A percentile compares a stretch with the other conserved stretches of the same genome.
phyloP scores from a whole-genome alignment of 352 stramenopile genomes.

The Pythium diclinum region DNA sequence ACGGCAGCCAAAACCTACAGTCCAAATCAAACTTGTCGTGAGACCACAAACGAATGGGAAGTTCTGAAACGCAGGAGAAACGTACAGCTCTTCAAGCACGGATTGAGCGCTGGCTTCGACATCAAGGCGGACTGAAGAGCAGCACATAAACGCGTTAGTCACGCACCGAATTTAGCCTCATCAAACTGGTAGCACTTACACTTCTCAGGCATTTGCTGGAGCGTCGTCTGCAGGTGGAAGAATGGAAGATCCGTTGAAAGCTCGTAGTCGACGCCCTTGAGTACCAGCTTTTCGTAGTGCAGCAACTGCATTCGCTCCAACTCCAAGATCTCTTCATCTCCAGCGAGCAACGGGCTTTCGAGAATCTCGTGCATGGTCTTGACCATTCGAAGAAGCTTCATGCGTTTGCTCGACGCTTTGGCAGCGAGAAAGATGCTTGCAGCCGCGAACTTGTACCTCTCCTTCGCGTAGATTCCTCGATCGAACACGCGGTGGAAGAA shows the following conservation, averaged over 20 bases:
- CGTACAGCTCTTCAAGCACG: slow-evolving; percentile 65
- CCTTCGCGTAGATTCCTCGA: slow-evolving; percentile 70
- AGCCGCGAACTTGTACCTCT: slow-evolving; percentile 80
- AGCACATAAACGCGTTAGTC: slow-evolving; percentile 1
- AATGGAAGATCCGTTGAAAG: slow-evolving; percentile 78
- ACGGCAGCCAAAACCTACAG: slow-evolving; percentile 60
- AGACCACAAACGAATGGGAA: background rate
- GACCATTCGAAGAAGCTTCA: slow-evolving; percentile 86
- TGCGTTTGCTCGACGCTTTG: slow-evolving; percentile 83
- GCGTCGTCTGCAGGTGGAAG: slow-evolving; percentile 53
- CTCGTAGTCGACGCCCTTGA: slow-evolving; percentile 80
- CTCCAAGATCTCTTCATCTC: slow-evolving; percentile 83
- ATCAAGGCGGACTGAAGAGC: slow-evolving; percentile 40
- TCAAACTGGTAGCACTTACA: slow-evolving; percentile 32
- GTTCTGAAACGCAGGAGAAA: background rate
- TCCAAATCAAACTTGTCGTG: background rate
- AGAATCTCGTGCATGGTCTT: slow-evolving; percentile 84
- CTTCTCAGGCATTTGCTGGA: slow-evolving; percentile 74
- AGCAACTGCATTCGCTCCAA: slow-evolving; percentile 82
- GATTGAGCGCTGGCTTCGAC: slow-evolving; percentile 49
- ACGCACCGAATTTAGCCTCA: background rate
- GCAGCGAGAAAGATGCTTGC: slow-evolving; percentile 79
- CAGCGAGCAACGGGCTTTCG: slow-evolving; percentile 59
- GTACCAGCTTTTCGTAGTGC: slow-evolving; percentile 82
- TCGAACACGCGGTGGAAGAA: slow-evolving; percentile 85